phyloP scores from a whole-genome alignment of 192 early-diverging fungal species.

The Phlyctochytrium arcticum region DNA sequence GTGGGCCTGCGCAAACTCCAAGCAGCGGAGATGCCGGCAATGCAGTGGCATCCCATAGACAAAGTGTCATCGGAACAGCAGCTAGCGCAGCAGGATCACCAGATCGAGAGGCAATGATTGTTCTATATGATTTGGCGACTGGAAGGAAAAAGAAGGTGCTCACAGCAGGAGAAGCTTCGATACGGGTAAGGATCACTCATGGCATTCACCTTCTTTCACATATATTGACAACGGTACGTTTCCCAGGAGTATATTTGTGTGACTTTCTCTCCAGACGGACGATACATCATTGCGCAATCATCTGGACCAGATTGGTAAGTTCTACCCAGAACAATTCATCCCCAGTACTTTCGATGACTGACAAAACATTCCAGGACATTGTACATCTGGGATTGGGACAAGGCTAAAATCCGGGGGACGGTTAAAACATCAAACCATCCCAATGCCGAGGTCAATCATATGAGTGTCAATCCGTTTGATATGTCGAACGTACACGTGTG shows the following conservation, averaged over 20 bases:
- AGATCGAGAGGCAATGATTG: neutral
- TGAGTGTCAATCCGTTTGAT: slow-evolving; percentile 49
- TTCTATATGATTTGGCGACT: slow-evolving; percentile 13
- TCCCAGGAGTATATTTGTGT: slow-evolving; percentile 46
- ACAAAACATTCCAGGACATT: slow-evolving; percentile 23
- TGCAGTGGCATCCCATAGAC: no score
- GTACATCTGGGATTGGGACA: slow-evolving; percentile 52
- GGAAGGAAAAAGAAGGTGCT: slow-evolving; percentile 33
- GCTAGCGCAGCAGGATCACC: no score
- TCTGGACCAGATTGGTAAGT: slow-evolving; percentile 29
- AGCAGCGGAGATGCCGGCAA: neutral
- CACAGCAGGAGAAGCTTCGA: neutral
- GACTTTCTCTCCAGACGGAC: slow-evolving; percentile 41
- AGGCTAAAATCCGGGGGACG: slow-evolving; percentile 36
- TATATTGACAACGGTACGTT: neutral
- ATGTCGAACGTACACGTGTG: slow-evolving; percentile 33
- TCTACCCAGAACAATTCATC: neutral
- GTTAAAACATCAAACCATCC: slow-evolving; percentile 33
- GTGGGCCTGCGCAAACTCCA: neutral
- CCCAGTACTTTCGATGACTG: neutral
- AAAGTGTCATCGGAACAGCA: no score
- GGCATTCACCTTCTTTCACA: neutral
- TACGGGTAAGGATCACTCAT: slow-evolving; percentile 2
- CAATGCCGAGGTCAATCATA: slow-evolving; percentile 40
- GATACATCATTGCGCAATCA: slow-evolving; percentile 43